Evolutionary conservation across 1,284 basidiomycete species (phyloP), one percentile per base, ranked within the genome.

Genomic region (Cryptococcus neoformans): DNA sequence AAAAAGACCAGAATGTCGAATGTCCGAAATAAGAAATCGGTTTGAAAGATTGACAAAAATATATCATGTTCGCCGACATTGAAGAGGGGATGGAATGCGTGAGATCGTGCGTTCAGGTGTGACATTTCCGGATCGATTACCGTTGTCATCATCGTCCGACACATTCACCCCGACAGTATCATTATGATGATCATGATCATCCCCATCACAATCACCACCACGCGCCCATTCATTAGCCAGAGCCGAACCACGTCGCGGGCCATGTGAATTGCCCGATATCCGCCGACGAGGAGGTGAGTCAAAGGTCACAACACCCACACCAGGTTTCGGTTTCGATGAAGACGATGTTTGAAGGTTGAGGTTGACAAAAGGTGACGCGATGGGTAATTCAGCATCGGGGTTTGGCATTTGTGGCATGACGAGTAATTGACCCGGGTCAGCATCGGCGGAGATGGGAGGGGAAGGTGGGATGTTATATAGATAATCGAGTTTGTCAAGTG

Each of bases 311-410:
- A 44, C 52, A 36, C 51, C 10, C 3, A 37, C 47, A 14, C 39
- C 51, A 45, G 45, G 49, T 42, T 51, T 49, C 17, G 17, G 49
- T 21, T 36, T 41, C 10, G 34, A 53, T 36, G 61, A 37, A 36
- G 53, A 60, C 36, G 62, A 40, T 14, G 58, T 45, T 12, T 54
- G 50, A 28, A 12, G 46, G 39, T 63, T 51, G n/a, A 68, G 47
- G 46, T 72, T 69, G 54, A 61, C 60, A 56, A 70, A 69, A 12
- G 68, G 67, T 5, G 66, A 66, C 4, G 67, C 67, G 42, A 72
- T 66, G 17, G 65, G 63, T 37, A 21, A 44, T 37, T 50, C 51
- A 7, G 42, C 49, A 46, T 63, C 41, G 37, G 55, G 40, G 21
- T 54, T 51, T 5, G 52, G 52, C 35, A 53, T 49, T 7, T 58